These are phyloP conservation scores for Beauveria varroae DNA, from an alignment of 2,329 filamentous ascomycete genomes.

Conservation along the genomic window DNA sequence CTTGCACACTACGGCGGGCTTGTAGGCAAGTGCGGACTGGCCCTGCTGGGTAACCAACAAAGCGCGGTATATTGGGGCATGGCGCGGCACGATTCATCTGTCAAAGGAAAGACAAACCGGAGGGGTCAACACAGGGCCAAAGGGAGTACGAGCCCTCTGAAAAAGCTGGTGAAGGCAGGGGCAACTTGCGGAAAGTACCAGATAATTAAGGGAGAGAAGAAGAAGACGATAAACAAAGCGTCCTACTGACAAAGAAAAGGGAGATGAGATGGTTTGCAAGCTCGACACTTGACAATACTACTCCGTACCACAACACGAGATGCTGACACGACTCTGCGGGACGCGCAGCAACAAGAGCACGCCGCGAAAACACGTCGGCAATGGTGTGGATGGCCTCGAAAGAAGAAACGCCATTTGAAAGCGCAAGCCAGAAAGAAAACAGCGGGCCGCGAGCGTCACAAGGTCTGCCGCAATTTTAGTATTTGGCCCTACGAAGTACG, in stretches of 20 bases:
- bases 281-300: too few species aligned
- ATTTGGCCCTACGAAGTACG: not conserved
- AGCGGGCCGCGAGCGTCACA: constrained; percentile 10
- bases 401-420: not conserved
- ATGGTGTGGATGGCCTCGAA: not conserved
- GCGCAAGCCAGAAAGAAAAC: not conserved
- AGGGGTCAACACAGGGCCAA: too few species aligned
- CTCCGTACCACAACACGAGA: too few species aligned
- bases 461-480: constrained; percentile 8
- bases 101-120: not conserved
- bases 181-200: too few species aligned
- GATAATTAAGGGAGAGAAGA: too few species aligned
- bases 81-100: not conserved
- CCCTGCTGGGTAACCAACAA: not conserved
- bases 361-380: not conserved
- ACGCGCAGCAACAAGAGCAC: not conserved
- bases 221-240: too few species aligned
- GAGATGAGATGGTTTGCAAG: too few species aligned
- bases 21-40: not conserved
- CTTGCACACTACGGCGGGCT: not conserved
- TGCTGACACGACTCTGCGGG: too few species aligned
- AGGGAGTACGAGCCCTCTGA: too few species aligned
- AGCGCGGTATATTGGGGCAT: not conserved
- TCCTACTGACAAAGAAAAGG: too few species aligned
- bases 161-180: too few species aligned